Base-by-base conservation (phyloP, 257 asterid genomes). In the Lycium ferocissimum region DNA sequence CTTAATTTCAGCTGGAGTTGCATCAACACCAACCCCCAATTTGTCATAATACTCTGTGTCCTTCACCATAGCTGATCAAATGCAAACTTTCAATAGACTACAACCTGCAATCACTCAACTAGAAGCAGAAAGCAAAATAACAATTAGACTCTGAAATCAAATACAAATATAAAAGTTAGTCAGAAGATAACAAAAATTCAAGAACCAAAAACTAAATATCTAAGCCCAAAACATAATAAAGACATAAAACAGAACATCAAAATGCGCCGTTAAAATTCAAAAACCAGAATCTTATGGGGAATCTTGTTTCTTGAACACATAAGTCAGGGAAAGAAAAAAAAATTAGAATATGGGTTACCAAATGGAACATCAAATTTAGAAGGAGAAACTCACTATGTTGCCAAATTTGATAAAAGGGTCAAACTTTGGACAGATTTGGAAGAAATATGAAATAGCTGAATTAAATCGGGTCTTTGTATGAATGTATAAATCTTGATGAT, bases 11-110 rank as follows among this genome's bases (percentile, higher is more conserved):
- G 94, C 89, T 40, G 90, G 86, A 18, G 95, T 88, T 40, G 96
- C 96, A 73, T 92, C 93, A 69, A 81, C 86, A 51, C 86, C 84
- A n/a, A 95, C 94, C 75, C 97, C 97, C 90, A 95, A 83, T 26
- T 89, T 84, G 43, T 94, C 94, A 89, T 95, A 94, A 86, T 94
- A 95, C 80, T 83, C 95, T 33, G 92, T 90, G n/a, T 91, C 91
- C 93, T 89, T 92, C 85, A 89, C 94, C 98, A 93, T 91, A 10
- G 72, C 72, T 83, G 82, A 78, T 56, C 87, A 35, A 79, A 45
- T n/a, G 66, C 71, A 61, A 57, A 38, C 78, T 70, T 47, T n/a
- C 83, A 59, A 51, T 45, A 35, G 12, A 83, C 54, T 17, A 54
- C 26, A 22, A 76, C 15, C 62, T 76, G 82, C 43, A 76, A 76